Conservation (phyloP, 768 basidiomycete species). For the Epithele typhae region DNA sequence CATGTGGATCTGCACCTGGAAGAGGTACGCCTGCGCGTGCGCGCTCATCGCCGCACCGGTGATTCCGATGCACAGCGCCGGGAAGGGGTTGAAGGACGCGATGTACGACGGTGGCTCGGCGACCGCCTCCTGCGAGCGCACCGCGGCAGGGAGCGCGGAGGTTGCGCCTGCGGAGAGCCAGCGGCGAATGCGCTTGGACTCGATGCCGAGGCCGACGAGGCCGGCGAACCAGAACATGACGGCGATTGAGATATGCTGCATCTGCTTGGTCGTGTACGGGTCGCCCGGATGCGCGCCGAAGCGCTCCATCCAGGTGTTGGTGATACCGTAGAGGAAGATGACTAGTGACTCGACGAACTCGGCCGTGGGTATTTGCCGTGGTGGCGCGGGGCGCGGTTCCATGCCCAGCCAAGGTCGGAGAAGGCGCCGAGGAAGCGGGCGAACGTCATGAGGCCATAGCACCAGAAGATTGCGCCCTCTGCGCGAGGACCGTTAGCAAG, state of each 20-base stretch:
- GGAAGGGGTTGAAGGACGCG: constrained; percentile 86
- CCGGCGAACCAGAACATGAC: constrained; percentile 97
- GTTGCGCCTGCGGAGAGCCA: constrained; percentile 66
- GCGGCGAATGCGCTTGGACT: constrained; percentile 65
- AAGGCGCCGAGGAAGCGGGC: constrained; percentile 93
- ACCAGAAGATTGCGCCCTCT: constrained; percentile 94
- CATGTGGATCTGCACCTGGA: constrained; percentile 88
- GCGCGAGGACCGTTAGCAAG: neutral
- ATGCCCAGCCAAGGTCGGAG: constrained; percentile 89
- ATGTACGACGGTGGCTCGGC: constrained; percentile 70
- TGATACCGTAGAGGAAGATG: constrained; percentile 85
- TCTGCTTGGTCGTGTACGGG: constrained; percentile 85
- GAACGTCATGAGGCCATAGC: constrained; percentile 84
- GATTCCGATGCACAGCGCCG: constrained; percentile 89
- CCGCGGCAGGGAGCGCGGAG: constrained; percentile 22
- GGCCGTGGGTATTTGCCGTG: constrained; percentile 48
- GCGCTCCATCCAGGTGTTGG: constrained; percentile 97
- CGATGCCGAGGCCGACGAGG: constrained; percentile 82
- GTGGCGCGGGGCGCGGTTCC: constrained; percentile 65
- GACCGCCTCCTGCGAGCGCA: constrained; percentile 37
- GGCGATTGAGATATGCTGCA: constrained; percentile 94
- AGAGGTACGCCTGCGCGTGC: constrained; percentile 87
- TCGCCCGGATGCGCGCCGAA: constrained; percentile 79
- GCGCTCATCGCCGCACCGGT: constrained; percentile 94
- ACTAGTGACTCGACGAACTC: constrained; percentile 76